These are phyloP conservation scores for Plectosphaerella sp. DNA, from an alignment of 2,329 filamentous ascomycete genomes.

Conservation along the genomic window DNA sequence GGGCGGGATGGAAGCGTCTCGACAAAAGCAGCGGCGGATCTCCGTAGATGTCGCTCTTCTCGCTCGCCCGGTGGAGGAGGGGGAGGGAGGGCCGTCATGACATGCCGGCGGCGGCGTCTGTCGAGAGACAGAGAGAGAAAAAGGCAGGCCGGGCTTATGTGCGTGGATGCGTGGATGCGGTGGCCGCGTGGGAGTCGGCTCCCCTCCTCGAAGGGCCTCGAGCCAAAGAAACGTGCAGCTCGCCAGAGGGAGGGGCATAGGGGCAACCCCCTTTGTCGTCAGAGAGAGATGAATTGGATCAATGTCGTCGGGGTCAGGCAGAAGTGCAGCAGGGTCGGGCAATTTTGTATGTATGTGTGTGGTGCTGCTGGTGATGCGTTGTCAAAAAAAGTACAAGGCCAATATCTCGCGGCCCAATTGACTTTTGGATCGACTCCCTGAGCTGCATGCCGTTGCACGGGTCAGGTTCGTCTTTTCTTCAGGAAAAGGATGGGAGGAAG, in stretches of 20 bases:
- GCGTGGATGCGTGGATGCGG: too few relatives aligned
- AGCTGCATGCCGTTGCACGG: too few relatives aligned
- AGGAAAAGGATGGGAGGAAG: neutral
- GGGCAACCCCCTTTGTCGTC: neutral
- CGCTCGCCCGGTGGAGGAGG: too few relatives aligned
- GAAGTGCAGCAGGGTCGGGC: slow-evolving; percentile 40
- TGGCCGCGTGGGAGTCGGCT: neutral
- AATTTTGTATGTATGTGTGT: slow-evolving; percentile 28
- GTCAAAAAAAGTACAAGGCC: slow-evolving; percentile 30
- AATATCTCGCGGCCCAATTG: slow-evolving; percentile 1
- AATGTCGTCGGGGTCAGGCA: slow-evolving; percentile 34
- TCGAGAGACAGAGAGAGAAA: too few relatives aligned
- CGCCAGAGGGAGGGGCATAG: neutral
- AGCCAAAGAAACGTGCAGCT: neutral
- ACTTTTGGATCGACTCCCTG: neutral
- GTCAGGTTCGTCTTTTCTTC: too few relatives aligned
- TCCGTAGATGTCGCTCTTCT: slow-evolving; percentile 2
- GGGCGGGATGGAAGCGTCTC: neutral
- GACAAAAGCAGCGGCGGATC: slow-evolving; percentile 30
- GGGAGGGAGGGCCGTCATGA: too few relatives aligned
- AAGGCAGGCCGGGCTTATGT: too few relatives aligned
- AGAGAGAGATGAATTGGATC: neutral
- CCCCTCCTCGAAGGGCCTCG: neutral
- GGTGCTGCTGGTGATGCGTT: slow-evolving; percentile 49
- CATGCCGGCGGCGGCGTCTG: too few relatives aligned